phyloP scores from a whole-genome alignment of 106 monocot genomes.

The Dendrobium catenatum region DNA sequence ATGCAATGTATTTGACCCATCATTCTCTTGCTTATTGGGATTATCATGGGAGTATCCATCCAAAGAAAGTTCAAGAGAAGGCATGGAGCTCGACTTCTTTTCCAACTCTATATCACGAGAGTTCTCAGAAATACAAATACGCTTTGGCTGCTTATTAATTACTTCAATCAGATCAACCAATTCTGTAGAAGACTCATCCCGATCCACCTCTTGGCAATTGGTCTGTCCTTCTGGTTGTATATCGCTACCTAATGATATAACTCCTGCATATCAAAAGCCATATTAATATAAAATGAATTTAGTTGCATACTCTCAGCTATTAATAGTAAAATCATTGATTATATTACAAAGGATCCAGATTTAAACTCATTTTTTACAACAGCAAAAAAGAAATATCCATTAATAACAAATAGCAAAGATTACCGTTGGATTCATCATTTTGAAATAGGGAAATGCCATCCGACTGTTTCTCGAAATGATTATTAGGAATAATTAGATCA shows the following conservation, averaged over 20 bases:
- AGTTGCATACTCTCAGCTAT: background rate
- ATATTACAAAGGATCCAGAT: constrained; percentile 4
- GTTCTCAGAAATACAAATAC: constrained; percentile 2
- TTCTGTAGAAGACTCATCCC: constrained; percentile 14
- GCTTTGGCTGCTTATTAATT: constrained; percentile 17
- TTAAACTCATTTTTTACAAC: background rate
- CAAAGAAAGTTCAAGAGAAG: constrained; percentile 47
- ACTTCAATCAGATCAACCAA: constrained; percentile 25
- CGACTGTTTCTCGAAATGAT: background rate
- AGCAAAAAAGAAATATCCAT: background rate
- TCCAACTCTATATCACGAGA: background rate
- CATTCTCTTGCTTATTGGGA: constrained; percentile 25
- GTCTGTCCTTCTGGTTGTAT: background rate
- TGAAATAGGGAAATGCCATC: constrained; percentile 1
- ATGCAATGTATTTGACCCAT: constrained; percentile 29
- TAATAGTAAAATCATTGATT: background rate
- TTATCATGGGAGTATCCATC: constrained; percentile 25
- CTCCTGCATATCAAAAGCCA: background rate
- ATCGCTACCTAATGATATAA: background rate
- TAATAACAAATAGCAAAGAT: background rate
- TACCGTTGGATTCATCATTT: constrained; percentile 27
- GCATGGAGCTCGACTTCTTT: constrained; percentile 12
- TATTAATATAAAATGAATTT: background rate
- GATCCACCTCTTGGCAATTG: background rate
- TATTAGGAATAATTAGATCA: background rate